Evolutionary conservation across 1,284 basidiomycete species (phyloP), one percentile per base, ranked within the genome.

Genomic region (Ustilago cynodontis): DNA sequence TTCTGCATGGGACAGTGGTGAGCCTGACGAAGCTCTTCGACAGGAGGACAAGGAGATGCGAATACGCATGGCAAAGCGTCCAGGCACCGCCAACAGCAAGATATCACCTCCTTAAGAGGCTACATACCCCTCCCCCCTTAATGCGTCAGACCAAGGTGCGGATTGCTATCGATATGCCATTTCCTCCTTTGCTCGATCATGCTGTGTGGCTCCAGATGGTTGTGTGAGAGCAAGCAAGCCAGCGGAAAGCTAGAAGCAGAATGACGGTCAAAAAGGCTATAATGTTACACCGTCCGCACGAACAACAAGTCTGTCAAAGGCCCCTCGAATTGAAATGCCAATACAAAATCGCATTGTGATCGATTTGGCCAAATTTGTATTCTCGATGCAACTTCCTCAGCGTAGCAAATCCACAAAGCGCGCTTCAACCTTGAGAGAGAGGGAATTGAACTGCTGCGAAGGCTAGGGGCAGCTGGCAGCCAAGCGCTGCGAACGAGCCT

Each of bases 401-500:
- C 43, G 31, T 58, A 50, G 20, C 20, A 33, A n/a, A 16, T 37
- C 47, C 11, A 8, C 41, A 20, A n/a, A 43, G 41, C 41, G 41
- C 41, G 41, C 41, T 20, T 20, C 41, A n/a, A n/a, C n/a, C 41
- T 20, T n/a, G 41, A 20, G 41, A 43, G 20, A 35, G 53, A 26
- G 9, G 22, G 43, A 51, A 11, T 55, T 50, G 20, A 26, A 11
- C 9, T 29, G 11, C 35, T 56, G 20, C 13, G 18, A 28, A 33
- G 57, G 31, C 57, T 56, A 62, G 65, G 65, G 65, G 59, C 59
- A 58, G 65, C 55, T 13, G 55, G 49, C 65, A 68, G 65, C 65
- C 24, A 16, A 35, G 31, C 33, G 51, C 29, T 52, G 28, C 29
- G 28, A 24, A 49, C 47, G 47, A 49, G 14, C 47, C 47, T 49